Conservation (phyloP, 2,329 filamentous ascomycete genomes). For the Endothia cerciana region DNA sequence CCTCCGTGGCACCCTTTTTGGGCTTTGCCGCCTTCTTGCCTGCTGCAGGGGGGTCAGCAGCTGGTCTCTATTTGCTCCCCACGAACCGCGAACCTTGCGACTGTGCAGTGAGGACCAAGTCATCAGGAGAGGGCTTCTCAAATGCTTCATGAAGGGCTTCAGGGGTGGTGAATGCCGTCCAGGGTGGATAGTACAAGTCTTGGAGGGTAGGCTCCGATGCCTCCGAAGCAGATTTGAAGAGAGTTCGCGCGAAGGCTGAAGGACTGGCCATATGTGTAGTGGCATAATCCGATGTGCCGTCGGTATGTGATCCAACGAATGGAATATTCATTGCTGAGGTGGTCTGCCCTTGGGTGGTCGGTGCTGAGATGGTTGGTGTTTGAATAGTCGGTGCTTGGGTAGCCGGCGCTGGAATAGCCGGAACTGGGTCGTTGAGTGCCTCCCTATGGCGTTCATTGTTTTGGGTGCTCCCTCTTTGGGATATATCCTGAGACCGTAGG, state of each 20-base stretch:
- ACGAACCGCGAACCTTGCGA: constrained; percentile 77
- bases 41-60: constrained; percentile 59
- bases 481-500: background rate
- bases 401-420: background rate
- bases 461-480: background rate
- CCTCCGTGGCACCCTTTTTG: constrained; percentile 41
- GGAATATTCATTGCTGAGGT: background rate
- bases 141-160: constrained; percentile 66
- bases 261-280: constrained; percentile 39
- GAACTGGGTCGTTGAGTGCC: background rate
- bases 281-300: constrained; percentile 5
- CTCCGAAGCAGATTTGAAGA: constrained; percentile 49
- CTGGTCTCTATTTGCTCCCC: constrained; percentile 53
- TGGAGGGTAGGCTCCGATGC: constrained; percentile 31
- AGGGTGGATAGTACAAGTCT: constrained; percentile 50
- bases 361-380: background rate
- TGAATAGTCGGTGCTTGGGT: background rate
- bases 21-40: constrained; percentile 48
- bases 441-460: background rate
- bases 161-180: constrained; percentile 48
- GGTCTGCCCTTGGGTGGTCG: background rate
- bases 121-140: constrained; percentile 86
- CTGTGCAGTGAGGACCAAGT: constrained; percentile 85
- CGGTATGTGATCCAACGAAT: background rate
- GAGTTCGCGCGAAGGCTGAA: constrained; percentile 61